These are phyloP conservation scores for Actinomucor elegans DNA, from an alignment of 371 early-diverging fungal genomes.

Conservation along the genomic window DNA sequence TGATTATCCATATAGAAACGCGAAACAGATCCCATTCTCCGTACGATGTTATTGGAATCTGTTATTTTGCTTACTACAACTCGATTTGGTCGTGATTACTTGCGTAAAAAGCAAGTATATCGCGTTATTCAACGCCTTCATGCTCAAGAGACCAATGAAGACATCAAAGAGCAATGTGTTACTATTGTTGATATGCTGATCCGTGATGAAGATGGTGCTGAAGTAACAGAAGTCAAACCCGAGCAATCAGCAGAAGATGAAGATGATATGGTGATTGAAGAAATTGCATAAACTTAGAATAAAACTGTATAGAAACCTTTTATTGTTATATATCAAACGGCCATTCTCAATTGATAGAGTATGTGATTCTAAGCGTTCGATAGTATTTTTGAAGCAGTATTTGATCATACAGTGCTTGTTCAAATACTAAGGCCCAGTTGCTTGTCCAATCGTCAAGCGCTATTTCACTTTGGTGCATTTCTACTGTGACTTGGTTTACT, in stretches of 20 bases:
- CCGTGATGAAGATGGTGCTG: constrained; percentile 73
- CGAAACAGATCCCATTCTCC: constrained; percentile 78
- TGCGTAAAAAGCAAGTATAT: constrained; percentile 84
- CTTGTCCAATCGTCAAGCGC: too few relatives aligned
- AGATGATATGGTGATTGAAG: constrained; percentile 59
- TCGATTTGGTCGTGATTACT: constrained; percentile 71
- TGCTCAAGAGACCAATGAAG: constrained; percentile 65
- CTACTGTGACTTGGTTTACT: too few relatives aligned
- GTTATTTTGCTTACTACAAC: constrained; percentile 80
- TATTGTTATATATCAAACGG: too few relatives aligned
- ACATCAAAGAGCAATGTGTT: constrained; percentile 70
- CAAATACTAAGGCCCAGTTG: too few relatives aligned
- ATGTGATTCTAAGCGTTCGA: too few relatives aligned
- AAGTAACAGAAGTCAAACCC: constrained; percentile 23
- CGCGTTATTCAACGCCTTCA: constrained; percentile 85
- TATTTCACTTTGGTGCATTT: too few relatives aligned
- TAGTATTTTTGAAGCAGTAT: too few relatives aligned
- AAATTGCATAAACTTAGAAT: constrained; percentile 40
- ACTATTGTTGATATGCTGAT: constrained; percentile 83
- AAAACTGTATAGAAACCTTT: too few relatives aligned
- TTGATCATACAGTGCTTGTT: too few relatives aligned
- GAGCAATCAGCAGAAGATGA: constrained; percentile 34
- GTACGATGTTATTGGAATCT: constrained; percentile 74
- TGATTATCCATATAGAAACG: constrained; percentile 49
- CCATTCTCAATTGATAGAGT: too few relatives aligned